Base-by-base conservation (phyloP, 2,329 filamentous ascomycete species). In the Zopfia rhizophila region DNA sequence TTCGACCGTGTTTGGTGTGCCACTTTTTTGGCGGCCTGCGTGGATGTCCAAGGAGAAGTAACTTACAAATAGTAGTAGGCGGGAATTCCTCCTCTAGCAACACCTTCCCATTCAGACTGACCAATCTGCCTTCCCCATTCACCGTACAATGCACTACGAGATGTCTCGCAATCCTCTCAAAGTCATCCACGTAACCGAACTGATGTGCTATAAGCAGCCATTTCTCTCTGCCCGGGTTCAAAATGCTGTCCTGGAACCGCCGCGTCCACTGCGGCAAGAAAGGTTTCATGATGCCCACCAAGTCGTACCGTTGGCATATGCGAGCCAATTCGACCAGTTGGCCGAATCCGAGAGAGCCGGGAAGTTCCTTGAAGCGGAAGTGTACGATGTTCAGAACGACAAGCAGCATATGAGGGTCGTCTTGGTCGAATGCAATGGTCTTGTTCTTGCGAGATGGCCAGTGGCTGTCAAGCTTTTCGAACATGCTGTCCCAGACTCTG, bases 371-470 rank as follows among this genome's bases (percentile, higher is more conserved):
- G 28, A 61, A 63, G 8, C 61, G 51, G 7, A 50, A 31, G 38
- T 72, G 70, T 3, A 65, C 61, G 5, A 74, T 63, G 16, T 56
- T 56, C 40, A 74, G 60, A 6, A 74, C 17, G 1, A 70, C 50
- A 1, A 44, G 33, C 46, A 75, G 63, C 1, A 65, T 63, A 1
- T 59, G 52, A 0, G 62, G 44, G 36, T 72, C 52, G 36, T 73
- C 69, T 5, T 69, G 61, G 0, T 60, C 61, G 14, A 69, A 46
- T 3, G 45, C 35, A 22, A 72, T 43, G 58, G 53, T 23, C 23
- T 51, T n/a, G 28, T 18, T 13, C 12, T 16, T 21, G 32, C 35
- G 27, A 18, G 12, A 13, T n/a, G n/a, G 13, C 10, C 23, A 18
- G 6, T 25, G 7, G 16, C 11, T n/a, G n/a, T n/a, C n/a, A 45